Base-by-base conservation (phyloP, 164 flowering plant species). In the Vitis rotundifolia region DNA sequence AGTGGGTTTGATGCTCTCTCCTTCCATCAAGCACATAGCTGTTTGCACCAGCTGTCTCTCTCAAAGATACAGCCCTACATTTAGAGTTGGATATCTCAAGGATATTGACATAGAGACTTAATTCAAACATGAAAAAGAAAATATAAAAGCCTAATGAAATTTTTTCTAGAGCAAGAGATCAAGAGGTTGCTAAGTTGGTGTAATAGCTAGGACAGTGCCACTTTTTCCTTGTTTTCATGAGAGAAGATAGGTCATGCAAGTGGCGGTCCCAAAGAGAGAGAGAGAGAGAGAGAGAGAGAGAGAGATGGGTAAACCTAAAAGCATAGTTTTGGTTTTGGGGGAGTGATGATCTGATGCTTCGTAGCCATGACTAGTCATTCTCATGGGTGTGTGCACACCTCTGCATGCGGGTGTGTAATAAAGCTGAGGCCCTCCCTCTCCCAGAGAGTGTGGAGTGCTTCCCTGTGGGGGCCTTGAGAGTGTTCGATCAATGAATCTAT, bases 241-340 rank as follows among this genome's bases (percentile, higher is more conserved):
- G 7, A 37, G 44, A 37, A 37, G 44, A 31, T 31, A 31, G 44
- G 6, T 37, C 44, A 3, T 37, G 12, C 8, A 14, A 55, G 69
- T 67, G 61, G 69, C 69, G 69, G 69, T 56, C 69, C 69, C 69
- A 19, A 26, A 18, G 48, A 19, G 11, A 49, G 18, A 49, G 12
- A 51, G 26, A 15, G 1, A 0, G 49, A 47, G 14, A 63, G 28
- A 53, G 18, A 49, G 12, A 51, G 26, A 15, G 1, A 0, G 49
- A 47, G 14, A 63, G 28, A 53, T 6, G 56, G 16, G 56, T 37
- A 37, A 37, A 6, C 44, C 44, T 37, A 31, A 31, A 31, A 22
- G 1, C 1, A 31, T 0, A 31, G 44, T 4, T 6, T 4, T 4
- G 44, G 5, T 31, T 31, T 4, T 4, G 44, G 44, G 44, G 44